phyloP scores from a whole-genome alignment of 2,329 filamentous ascomycete species.

The Penicillium sclerotigenum region DNA sequence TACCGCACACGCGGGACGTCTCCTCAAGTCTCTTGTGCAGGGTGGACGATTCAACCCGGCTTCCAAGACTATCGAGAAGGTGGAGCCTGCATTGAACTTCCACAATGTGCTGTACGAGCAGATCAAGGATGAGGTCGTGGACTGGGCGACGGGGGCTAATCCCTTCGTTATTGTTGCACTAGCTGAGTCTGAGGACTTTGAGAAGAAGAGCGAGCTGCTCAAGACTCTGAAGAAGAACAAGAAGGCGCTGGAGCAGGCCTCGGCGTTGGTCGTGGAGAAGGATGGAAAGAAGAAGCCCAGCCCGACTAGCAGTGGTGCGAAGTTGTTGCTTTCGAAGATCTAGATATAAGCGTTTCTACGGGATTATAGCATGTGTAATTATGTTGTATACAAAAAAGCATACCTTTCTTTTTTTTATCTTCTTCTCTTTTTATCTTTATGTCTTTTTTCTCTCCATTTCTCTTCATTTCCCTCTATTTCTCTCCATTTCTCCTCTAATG shows the following conservation, averaged over 20 bases:
- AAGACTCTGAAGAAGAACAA: constrained; percentile 70
- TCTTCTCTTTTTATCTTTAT: not conserved
- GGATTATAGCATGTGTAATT: constrained; percentile 12
- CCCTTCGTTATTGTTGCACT: constrained; percentile 83
- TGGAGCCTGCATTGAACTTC: constrained; percentile 76
- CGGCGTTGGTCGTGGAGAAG: constrained; percentile 54
- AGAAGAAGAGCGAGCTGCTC: constrained; percentile 62
- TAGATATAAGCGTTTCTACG: constrained; percentile 11
- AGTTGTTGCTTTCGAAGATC: constrained; percentile 39
- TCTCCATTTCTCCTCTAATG: not conserved
- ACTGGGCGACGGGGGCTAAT: constrained; percentile 83
- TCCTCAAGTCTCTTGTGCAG: constrained; percentile 87
- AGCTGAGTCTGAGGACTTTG: constrained; percentile 71
- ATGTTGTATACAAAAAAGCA: constrained; percentile 19
- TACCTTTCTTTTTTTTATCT: constrained; percentile 4
- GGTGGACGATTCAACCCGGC: constrained; percentile 81
- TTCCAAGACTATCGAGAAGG: constrained; percentile 65
- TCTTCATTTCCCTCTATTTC: too few relatives aligned
- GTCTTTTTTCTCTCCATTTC: not conserved
- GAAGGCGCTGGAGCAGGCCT: constrained; percentile 60
- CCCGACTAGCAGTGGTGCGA: constrained; percentile 47
- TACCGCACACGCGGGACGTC: constrained; percentile 66
- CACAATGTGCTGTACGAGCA: constrained; percentile 75
- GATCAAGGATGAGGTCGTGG: constrained; percentile 69
- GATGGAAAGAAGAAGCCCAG: constrained; percentile 33